Conservation (phyloP, 1,139 yeast species). For the Debaryomycetaceae sp. region DNA sequence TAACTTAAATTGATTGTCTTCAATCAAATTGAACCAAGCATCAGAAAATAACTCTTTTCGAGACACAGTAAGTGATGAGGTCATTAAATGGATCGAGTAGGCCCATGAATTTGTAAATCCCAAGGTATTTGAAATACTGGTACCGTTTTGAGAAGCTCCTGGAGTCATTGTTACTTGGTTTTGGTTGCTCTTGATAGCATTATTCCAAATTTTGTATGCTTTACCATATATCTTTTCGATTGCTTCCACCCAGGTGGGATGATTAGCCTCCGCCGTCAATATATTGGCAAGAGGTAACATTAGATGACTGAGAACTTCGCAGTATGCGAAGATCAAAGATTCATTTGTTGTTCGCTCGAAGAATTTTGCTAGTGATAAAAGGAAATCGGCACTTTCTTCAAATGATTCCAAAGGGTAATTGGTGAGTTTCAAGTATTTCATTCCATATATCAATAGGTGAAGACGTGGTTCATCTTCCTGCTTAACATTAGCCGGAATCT, state of each 20-base stretch:
- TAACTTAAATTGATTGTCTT: constrained; percentile 38
- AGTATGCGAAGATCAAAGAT: constrained; percentile 69
- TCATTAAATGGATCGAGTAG: constrained; percentile 64
- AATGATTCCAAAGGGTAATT: constrained; percentile 85
- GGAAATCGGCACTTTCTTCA: constrained; percentile 90
- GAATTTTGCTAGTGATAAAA: constrained; percentile 82
- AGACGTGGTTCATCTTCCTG: constrained; percentile 68
- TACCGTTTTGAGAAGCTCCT: neutral
- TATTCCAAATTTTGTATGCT: constrained; percentile 39
- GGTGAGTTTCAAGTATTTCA: constrained; percentile 76
- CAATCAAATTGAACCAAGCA: constrained; percentile 73
- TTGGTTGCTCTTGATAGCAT: constrained; percentile 10
- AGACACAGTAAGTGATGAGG: constrained; percentile 76
- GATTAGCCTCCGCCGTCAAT: constrained; percentile 91
- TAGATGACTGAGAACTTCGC: constrained; percentile 75
- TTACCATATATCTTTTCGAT: constrained; percentile 58
- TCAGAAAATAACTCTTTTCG: constrained; percentile 72
- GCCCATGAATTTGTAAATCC: constrained; percentile 57
- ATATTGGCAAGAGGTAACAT: constrained; percentile 80
- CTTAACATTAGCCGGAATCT: constrained; percentile 53
- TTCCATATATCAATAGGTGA: constrained; percentile 80
- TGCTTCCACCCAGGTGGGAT: constrained; percentile 92
- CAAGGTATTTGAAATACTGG: neutral
- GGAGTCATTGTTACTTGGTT: neutral
- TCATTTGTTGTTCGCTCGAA: constrained; percentile 65